Percentiles rank a stretch among this genome's conserved stretches.
phyloP scores from a whole-genome alignment of 2,329 filamentous ascomycete genomes.

The Ampelomyces quisqualis region DNA sequence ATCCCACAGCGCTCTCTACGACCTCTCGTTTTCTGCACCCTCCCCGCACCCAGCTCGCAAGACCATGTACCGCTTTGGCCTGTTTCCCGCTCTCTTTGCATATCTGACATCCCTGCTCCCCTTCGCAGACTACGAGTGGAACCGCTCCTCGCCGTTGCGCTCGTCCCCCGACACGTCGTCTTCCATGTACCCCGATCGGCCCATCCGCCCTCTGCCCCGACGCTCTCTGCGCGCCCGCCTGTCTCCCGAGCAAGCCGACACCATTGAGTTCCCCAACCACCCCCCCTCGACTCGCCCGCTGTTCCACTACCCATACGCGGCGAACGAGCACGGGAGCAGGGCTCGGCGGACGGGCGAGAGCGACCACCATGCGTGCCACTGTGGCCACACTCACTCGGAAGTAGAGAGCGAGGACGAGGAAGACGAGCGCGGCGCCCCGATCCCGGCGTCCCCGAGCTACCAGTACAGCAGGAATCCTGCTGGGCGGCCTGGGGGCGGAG shows the following conservation, averaged over 20 bases:
- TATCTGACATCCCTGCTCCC: slow-evolving; percentile 40
- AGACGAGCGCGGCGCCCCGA: slow-evolving; percentile 46
- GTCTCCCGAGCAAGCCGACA: slow-evolving; percentile 78
- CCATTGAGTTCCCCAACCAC: slow-evolving; percentile 78
- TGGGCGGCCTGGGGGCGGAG: slow-evolving; percentile 25
- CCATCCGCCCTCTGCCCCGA: slow-evolving; percentile 89
- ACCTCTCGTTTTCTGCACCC: slow-evolving; percentile 24
- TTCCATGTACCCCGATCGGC: slow-evolving; percentile 80
- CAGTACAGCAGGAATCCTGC: slow-evolving; percentile 39
- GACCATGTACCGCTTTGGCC: slow-evolving; percentile 18
- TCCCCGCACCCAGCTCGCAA: slow-evolving; percentile 8
- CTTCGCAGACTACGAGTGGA: slow-evolving; percentile 46
- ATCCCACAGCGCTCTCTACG: slow-evolving; percentile 20
- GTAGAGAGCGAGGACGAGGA: slow-evolving; percentile 62
- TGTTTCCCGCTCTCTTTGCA: slow-evolving; percentile 27
- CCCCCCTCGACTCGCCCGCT: slow-evolving; percentile 70
- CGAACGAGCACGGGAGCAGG: slow-evolving; percentile 31
- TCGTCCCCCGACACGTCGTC: slow-evolving; percentile 69
- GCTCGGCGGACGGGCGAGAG: slow-evolving; percentile 52
- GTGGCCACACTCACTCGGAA: slow-evolving; percentile 51
- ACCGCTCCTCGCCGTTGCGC: slow-evolving; percentile 44
- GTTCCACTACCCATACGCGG: slow-evolving; percentile 66
- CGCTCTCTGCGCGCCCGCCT: slow-evolving; percentile 84
- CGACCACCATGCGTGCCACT: slow-evolving; percentile 52
- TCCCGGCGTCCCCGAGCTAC: slow-evolving; percentile 46